These are phyloP conservation scores for Diutina sp. DNA, from an alignment of 1,139 yeast genomes.

Conservation along the genomic window DNA sequence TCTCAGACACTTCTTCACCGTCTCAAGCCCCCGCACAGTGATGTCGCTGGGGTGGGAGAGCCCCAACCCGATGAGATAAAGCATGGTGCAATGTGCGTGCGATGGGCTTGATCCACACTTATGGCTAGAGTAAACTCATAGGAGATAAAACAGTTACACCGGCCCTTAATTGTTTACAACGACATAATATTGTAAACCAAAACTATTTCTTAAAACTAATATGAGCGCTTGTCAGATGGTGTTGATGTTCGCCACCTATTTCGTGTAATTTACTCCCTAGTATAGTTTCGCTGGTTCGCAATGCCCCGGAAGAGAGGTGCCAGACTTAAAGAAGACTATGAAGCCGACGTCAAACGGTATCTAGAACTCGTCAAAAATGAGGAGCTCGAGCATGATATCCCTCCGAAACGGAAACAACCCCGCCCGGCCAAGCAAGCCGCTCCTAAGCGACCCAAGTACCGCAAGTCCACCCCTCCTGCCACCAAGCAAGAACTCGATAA, in stretches of 20 bases:
- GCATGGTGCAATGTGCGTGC: conserved; percentile 34
- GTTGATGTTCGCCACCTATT: too few relatives aligned
- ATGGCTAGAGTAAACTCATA: background rate
- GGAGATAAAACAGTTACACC: too few relatives aligned
- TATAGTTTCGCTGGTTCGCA: background rate
- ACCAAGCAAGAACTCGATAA: too few relatives aligned
- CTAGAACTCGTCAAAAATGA: background rate
- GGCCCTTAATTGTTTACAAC: too few relatives aligned
- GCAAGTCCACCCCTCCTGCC: too few relatives aligned
- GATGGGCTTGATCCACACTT: conserved; percentile 1
- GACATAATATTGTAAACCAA: too few relatives aligned
- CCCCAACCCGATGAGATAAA: conserved; percentile 85
- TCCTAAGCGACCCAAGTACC: background rate
- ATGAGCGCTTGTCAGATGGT: too few relatives aligned
- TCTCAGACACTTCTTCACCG: conserved; percentile 69
- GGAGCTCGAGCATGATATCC: background rate
- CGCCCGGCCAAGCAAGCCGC: background rate
- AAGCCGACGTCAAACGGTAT: background rate
- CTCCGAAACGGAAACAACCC: background rate
- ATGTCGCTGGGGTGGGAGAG: conserved; percentile 82
- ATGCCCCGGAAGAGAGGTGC: background rate
- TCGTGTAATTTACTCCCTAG: background rate
- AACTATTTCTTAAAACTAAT: too few relatives aligned
- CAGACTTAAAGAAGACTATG: background rate
- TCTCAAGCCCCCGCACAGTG: conserved; percentile 86